A percentile compares a stretch with the other conserved stretches of the same genome.
These are phyloP conservation scores for Calonectria hongkongensis DNA, from an alignment of 2,329 filamentous ascomycete species.

Conservation along the genomic window DNA sequence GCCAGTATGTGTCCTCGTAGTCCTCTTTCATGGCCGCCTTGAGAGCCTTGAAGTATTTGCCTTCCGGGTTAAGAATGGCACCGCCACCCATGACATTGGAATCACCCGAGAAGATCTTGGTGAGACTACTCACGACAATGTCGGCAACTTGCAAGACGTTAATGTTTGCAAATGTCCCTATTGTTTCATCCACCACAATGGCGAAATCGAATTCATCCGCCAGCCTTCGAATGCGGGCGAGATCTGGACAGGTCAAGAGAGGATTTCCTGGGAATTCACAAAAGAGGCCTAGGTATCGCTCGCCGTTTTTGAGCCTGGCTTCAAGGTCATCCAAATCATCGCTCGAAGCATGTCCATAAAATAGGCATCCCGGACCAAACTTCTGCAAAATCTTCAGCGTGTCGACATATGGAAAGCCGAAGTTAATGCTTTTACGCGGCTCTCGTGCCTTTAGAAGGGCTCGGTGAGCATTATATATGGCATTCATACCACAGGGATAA, in stretches of 20 bases:
- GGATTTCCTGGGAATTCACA: conserved; percentile 98
- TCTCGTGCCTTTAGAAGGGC: conserved; percentile 80
- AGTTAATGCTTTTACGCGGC: conserved; percentile 86
- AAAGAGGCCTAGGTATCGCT: conserved; percentile 88
- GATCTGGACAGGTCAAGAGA: conserved; percentile 88
- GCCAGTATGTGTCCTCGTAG: conserved; percentile 95
- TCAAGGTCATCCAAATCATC: conserved; percentile 91
- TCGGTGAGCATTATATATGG: conserved; percentile 92
- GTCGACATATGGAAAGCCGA: conserved; percentile 98
- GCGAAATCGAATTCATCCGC: conserved; percentile 91
- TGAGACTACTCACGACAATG: conserved; percentile 94
- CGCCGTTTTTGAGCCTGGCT: conserved; percentile 79
- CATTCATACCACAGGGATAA: conserved; percentile 93
- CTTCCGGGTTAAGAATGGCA: conserved; percentile 77
- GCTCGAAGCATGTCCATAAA: conserved; percentile 88
- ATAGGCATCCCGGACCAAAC: conserved; percentile 91
- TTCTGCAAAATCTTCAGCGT: conserved; percentile 96
- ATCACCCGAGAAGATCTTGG: conserved; percentile 97
- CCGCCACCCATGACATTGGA: conserved; percentile 98
- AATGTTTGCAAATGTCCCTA: conserved; percentile 97
- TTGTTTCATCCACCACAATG: conserved; percentile 95
- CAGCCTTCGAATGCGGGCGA: conserved; percentile 85
- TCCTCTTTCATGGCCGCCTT: conserved; percentile 78
- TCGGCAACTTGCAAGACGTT: conserved; percentile 93
- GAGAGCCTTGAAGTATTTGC: conserved; percentile 82